A percentile compares a stretch with the other conserved stretches of the same genome.
These are phyloP conservation scores for Glonium stellatum DNA, from an alignment of 495 filamentous ascomycete species.

Conservation along the genomic window DNA sequence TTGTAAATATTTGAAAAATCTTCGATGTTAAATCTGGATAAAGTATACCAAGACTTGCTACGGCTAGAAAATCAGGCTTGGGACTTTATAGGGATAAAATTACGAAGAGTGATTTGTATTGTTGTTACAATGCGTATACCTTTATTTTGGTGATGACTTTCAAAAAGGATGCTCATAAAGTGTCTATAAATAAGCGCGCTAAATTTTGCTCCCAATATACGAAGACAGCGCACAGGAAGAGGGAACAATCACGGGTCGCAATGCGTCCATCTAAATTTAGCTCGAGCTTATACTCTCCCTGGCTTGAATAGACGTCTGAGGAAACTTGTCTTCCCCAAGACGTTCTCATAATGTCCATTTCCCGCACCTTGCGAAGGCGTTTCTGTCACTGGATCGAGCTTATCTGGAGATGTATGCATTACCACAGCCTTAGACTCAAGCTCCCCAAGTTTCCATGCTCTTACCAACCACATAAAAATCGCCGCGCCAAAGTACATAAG, in stretches of 20 bases:
- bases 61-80: no score
- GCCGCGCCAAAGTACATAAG: conserved; percentile 59
- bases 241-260: neutral
- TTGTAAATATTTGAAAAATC: no score
- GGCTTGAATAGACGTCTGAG: conserved; percentile 23
- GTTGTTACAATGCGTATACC: no score
- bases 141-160: no score
- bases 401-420: neutral
- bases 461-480: conserved; percentile 46
- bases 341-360: neutral
- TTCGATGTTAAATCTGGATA: no score
- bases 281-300: conserved; percentile 18
- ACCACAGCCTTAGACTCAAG: conserved; percentile 33
- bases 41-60: no score
- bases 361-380: neutral
- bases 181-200: no score
- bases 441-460: conserved; percentile 56
- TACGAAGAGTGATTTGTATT: no score
- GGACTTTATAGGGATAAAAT: no score
- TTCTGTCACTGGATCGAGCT: conserved; percentile 3
- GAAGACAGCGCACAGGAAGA: no score
- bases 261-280: neutral
- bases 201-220: no score
- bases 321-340: conserved; percentile 10
- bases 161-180: no score